Evolutionary conservation across 257 asterid genomes (phyloP), one percentile per base, ranked within the genome.

Genomic region (Gardenia jasminoides): DNA sequence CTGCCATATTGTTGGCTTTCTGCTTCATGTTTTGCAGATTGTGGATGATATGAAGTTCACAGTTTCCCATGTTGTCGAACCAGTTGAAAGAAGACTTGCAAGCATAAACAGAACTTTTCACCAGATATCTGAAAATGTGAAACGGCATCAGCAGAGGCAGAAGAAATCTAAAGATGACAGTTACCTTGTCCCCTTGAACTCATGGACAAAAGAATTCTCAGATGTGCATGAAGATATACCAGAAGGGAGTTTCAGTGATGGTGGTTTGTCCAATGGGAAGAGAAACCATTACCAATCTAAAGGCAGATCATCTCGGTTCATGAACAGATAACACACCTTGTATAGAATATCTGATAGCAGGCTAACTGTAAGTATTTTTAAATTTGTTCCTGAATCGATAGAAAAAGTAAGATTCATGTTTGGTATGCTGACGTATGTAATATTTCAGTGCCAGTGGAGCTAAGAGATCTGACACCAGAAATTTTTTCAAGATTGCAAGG

Each of bases 31-130:
- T 66, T 69, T 81, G 62, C 78, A 96, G 97, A 96, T 96, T 70
- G 97, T 90, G 28, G 98, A 93, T 87, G 98, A 93, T 89, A 91
- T 92, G 98, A 91, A 87, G 93, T 96, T 86, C 96, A 93, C 99
- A 70, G 98, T 96, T 79, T 91, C 98, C 1, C 98, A 93, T 56
- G 97, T 93, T 3, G 96, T 89, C 39, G 97, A 93, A 67, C 99
- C 99, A 50, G 98, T 96, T 48, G 99, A 93, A 87, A 86, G 98
- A 84, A 98, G 98, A 36, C 72, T 96, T n/a, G 94, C 99, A 24
- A 93, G 76, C 82, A 89, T 96, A 79, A 93, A 93, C 68, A 90
- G 66, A 83, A 93, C 98, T 13, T 89, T 96, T 87, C 97, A 90
- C 72, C 89, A 92, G 87, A 90, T 96, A 89, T 93, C 99, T 3